Evolutionary conservation across 352 stramenopile species (phyloP).

Genomic region (Phytophthora tentaculata): DNA sequence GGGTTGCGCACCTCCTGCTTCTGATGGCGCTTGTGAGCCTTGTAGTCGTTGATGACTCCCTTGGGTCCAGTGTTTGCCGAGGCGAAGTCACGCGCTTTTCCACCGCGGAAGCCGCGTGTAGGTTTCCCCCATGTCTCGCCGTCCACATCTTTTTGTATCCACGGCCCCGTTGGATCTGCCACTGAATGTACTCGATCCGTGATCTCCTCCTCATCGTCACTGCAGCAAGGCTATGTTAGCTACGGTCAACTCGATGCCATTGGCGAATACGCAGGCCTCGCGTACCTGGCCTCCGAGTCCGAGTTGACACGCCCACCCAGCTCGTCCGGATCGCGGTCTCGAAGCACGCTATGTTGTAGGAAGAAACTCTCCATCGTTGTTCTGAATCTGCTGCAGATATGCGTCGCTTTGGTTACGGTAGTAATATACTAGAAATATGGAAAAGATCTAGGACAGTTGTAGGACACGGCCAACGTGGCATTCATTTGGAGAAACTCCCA

Average conservation of each 20-base stretch:
- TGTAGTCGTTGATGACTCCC: constrained; percentile 85
- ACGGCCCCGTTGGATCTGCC: constrained; percentile 71
- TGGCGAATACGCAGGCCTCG: not conserved
- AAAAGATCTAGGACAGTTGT: constrained; percentile 11
- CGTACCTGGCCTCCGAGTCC: constrained; percentile 78
- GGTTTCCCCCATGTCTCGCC: constrained; percentile 58
- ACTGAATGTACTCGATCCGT: constrained; percentile 73
- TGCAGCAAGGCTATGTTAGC: too few relatives aligned
- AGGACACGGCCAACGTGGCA: not conserved
- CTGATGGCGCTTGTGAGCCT: constrained; percentile 70
- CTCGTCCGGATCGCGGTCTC: constrained; percentile 79
- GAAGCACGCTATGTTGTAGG: constrained; percentile 72
- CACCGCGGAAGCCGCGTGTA: constrained; percentile 24
- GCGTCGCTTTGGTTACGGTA: constrained; percentile 9
- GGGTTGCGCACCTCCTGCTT: constrained; percentile 71
- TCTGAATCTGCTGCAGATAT: too few relatives aligned
- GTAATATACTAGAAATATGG: constrained; percentile 22
- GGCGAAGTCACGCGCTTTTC: constrained; percentile 50
- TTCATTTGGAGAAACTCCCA: too few relatives aligned
- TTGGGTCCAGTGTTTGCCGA: constrained; percentile 82
- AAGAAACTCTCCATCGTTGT: constrained; percentile 87
- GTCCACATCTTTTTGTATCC: constrained; percentile 58
- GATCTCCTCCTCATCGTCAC: constrained; percentile 53
- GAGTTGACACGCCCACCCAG: constrained; percentile 57
- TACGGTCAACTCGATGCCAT: too few relatives aligned